phyloP scores from a whole-genome alignment of 2,329 filamentous ascomycete genomes.

The Zymoseptoria passerinii region DNA sequence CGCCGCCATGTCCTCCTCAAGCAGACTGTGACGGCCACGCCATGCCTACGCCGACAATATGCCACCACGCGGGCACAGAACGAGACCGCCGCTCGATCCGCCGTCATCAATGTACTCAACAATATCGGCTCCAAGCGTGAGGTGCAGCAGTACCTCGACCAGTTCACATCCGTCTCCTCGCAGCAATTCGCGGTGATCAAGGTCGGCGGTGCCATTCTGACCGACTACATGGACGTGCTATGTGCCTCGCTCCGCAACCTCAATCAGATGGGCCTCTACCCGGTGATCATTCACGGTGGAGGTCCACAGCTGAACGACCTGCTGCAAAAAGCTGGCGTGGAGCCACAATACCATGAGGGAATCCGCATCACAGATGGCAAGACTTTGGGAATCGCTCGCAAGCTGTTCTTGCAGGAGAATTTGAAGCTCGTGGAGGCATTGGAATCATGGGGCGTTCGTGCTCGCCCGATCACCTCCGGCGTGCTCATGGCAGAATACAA shows the following conservation, averaged over 20 bases:
- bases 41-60: constrained; percentile 9
- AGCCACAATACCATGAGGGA: constrained; percentile 92
- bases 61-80: constrained; percentile 22
- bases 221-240: constrained; percentile 85
- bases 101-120: constrained; percentile 82
- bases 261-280: constrained; percentile 89
- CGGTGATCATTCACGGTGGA: constrained; percentile 89
- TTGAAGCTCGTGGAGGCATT: constrained; percentile 83
- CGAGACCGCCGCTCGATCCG: constrained; percentile 61
- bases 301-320: constrained; percentile 92
- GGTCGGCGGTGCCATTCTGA: constrained; percentile 91
- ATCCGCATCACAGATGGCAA: constrained; percentile 94
- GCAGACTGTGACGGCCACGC: background rate
- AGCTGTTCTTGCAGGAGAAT: constrained; percentile 93
- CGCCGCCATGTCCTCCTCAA: background rate
- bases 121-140: constrained; percentile 95
- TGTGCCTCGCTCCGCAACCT: constrained; percentile 84
- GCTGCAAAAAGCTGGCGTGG: constrained; percentile 80
- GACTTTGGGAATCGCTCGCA: constrained; percentile 81
- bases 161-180: constrained; percentile 92
- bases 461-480: constrained; percentile 78
- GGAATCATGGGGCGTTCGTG: constrained; percentile 80
- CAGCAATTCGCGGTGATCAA: constrained; percentile 99
- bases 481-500: constrained; percentile 92
- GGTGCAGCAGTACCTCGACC: constrained; percentile 93